Percentiles rank a stretch among this genome's conserved stretches.
Evolutionary conservation across 1,284 basidiomycete species (phyloP).

Genomic region (Uromyces viciae-fabae): DNA sequence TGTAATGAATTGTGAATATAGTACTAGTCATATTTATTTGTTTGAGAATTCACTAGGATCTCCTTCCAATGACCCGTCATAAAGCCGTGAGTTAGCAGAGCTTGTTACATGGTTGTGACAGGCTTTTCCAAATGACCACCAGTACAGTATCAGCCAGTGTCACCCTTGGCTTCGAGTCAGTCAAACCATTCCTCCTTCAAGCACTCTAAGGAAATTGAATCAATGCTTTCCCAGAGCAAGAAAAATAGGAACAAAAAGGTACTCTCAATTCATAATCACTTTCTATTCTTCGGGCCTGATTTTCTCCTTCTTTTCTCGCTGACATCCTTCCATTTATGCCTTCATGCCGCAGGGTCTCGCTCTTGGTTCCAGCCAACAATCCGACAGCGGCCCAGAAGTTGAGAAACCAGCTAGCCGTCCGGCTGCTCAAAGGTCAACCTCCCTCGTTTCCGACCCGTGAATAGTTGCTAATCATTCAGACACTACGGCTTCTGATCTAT

Average conservation of each 20-base stretch:
- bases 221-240: conserved; percentile 34
- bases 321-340: background rate
- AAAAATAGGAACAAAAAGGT: conserved; percentile 45
- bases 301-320: background rate
- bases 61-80: too few species aligned
- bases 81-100: too few species aligned
- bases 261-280: background rate
- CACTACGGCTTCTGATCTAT: conserved; percentile 14
- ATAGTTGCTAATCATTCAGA: conserved; percentile 30
- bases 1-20: too few species aligned
- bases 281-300: background rate
- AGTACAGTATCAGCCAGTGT: too few species aligned
- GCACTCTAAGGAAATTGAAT: background rate
- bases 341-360: conserved; percentile 25
- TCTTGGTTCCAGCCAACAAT: conserved; percentile 16
- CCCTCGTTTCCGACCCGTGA: conserved; percentile 17
- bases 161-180: too few species aligned
- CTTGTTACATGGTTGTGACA: too few species aligned
- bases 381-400: conserved; percentile 20
- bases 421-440: conserved; percentile 27
- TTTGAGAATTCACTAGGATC: too few species aligned
- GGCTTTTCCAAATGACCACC: too few species aligned
- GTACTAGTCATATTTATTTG: too few species aligned
- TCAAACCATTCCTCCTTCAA: background rate
- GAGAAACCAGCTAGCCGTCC: conserved; percentile 15